Base-by-base conservation (phyloP, 441 rosid genomes). In the Isatis lusitanica region DNA sequence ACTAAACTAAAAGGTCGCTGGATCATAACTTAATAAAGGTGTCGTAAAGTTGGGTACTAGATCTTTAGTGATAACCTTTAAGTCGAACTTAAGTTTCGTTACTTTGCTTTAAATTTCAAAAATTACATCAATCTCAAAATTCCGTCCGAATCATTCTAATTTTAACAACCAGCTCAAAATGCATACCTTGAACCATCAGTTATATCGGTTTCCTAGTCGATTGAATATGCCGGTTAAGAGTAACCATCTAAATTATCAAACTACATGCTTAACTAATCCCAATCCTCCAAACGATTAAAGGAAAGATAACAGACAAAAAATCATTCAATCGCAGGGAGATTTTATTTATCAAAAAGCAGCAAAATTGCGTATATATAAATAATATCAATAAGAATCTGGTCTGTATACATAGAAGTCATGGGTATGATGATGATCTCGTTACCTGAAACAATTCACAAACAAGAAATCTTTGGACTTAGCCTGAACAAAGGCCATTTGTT, bases 401-500 rank as follows among this genome's bases (percentile, higher is more conserved):
- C 26, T 24, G 79, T 69, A 63, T 69, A 75, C 74, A 69, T 62
- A 66, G 9, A 62, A 75, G 15, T 55, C 52, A 55, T 28, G 52
- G 31, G 72, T 67, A 52, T 40, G 52, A 53, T 24, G 36, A 67
- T 39, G 52, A 26, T 36, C 61, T 52, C 26, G 26, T 53, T 3
- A 67, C 63, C 63, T 40, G 39, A 67, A 53, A 53, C 72, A 68
- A 53, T 69, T 36, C 66, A 47, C 65, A 63, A 35, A 68, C 74
- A 38, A 39, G 57, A 52, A 66, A 58, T 66, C 60, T 36, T 44
- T 11, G 12, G 50, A 21, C 57, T 60, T 31, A 51, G 57, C 73
- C 66, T 58, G 77, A 60, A 75, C 50, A 61, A 33, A 69, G 17
- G 47, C 74, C 79, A 69, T 7, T 35, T 17, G 51, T 33, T 26